Evolutionary conservation across 78 protist genomes (phyloP), one percentile per base, ranked within the genome.

Genomic region (Dictyostelium capitatum): DNA sequence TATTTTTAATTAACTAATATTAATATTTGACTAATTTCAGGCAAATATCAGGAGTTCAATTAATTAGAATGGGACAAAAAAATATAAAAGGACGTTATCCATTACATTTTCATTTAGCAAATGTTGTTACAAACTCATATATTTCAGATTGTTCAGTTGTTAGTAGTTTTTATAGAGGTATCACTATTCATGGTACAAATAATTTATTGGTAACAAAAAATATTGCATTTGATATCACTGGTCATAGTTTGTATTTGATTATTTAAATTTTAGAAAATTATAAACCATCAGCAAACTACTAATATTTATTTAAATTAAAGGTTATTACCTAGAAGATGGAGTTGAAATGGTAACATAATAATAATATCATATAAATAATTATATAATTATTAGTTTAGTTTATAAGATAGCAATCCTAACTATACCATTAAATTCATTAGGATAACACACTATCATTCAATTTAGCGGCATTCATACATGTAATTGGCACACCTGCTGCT

Each of bases 321-420:
- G 96, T 25, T 93, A 59, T 80, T 96, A 89, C 30, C 25, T 96
- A 14, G 97, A 96, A 72, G 95, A 89, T 89, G 97, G 97, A 47
- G 78, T 89, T 65, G 97, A 96, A 30, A 94, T 92, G n/a, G n/a
- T n/a, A n/a, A n/a, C n/a, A n/a, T n/a, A 41, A 91, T 83, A 95
- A 95, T 84, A 80, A 14, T 19, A 25, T 96, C n/a, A n/a, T n/a
- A n/a, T n/a, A n/a, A n/a, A n/a, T n/a, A n/a, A n/a, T n/a, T n/a
- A n/a, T n/a, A n/a, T n/a, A n/a, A n/a, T n/a, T n/a, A n/a, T n/a
- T n/a, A n/a, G n/a, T n/a, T n/a, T n/a, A n/a, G n/a, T n/a, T n/a
- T n/a, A n/a, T n/a, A n/a, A n/a, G n/a, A n/a, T n/a, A n/a, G n/a
- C n/a, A n/a, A n/a, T n/a, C n/a, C n/a, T n/a, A n/a, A n/a, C n/a